A percentile compares a stretch with the other conserved stretches of the same genome.
Conservation (phyloP, 2,329 filamentous ascomycete species). For the Penicillium frequentans region DNA sequence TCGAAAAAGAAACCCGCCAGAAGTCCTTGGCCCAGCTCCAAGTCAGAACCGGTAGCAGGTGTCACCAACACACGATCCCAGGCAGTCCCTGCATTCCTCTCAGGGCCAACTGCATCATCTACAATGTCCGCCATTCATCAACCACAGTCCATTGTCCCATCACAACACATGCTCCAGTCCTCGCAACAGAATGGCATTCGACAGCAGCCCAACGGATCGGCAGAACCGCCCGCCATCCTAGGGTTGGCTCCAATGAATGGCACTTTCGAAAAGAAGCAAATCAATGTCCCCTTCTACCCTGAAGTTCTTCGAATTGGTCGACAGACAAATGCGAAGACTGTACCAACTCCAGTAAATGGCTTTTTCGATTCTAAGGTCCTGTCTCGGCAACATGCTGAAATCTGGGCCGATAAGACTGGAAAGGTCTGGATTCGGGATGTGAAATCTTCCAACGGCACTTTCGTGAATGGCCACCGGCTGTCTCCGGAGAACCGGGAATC, state of each 20-base stretch:
- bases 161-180: constrained; percentile 68
- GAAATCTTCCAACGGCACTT: constrained; percentile 98
- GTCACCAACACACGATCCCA: constrained; percentile 63
- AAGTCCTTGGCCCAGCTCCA: constrained; percentile 65
- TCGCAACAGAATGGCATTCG: constrained; percentile 60
- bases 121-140: constrained; percentile 65
- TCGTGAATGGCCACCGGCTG: constrained; percentile 87
- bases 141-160: constrained; percentile 62
- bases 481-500: constrained; percentile 96
- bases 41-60: constrained; percentile 65
- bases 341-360: constrained; percentile 86
- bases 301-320: constrained; percentile 92
- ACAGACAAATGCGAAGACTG: constrained; percentile 95
- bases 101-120: constrained; percentile 60
- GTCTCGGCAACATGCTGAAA: constrained; percentile 91
- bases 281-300: constrained; percentile 88
- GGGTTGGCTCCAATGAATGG: constrained; percentile 89
- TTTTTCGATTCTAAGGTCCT: constrained; percentile 98
- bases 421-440: constrained; percentile 97
- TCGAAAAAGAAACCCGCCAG: constrained; percentile 49
- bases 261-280: constrained; percentile 96
- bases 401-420: constrained; percentile 81
- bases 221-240: constrained; percentile 71
- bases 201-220: constrained; percentile 41
- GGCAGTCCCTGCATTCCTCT: constrained; percentile 58